A percentile compares a stretch with the other conserved stretches of the same genome.
These are phyloP conservation scores for Trichoderma citrinoviride DNA, from an alignment of 2,329 filamentous ascomycete species.

Conservation along the genomic window DNA sequence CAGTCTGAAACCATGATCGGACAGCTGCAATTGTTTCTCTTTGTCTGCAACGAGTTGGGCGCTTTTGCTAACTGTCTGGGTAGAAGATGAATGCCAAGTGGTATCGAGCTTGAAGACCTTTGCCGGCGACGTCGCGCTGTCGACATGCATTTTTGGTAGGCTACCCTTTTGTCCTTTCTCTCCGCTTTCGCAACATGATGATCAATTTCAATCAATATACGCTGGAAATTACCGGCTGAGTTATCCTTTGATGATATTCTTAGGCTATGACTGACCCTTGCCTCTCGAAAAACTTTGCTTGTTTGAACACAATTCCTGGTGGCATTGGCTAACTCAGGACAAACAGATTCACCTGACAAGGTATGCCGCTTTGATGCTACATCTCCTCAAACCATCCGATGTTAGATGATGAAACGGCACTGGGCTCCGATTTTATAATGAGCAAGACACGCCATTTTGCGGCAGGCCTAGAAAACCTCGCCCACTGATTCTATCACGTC, in stretches of 20 bases:
- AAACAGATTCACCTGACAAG: conserved; percentile 32
- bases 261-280: conserved; percentile 77
- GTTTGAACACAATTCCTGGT: not conserved
- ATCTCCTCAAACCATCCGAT: conserved; percentile 23
- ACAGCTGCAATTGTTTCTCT: conserved; percentile 23
- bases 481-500: conserved; percentile 68
- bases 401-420: conserved; percentile 84
- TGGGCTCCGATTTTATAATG: conserved; percentile 84
- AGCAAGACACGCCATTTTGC: conserved; percentile 83
- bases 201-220: conserved; percentile 66
- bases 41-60: conserved; percentile 15
- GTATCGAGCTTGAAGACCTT: conserved; percentile 14
- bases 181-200: conserved; percentile 43
- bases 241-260: conserved; percentile 75
- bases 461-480: conserved; percentile 99
- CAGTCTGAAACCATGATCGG: conserved; percentile 69
- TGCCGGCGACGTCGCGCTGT: not conserved
- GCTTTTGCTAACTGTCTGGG: conserved; percentile 29
- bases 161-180: conserved; percentile 11
- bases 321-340: conserved; percentile 34
- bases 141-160: conserved; percentile 31
- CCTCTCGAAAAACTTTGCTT: conserved; percentile 14
- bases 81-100: conserved; percentile 22
- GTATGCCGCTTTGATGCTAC: conserved; percentile 32
- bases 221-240: conserved; percentile 98